These are phyloP conservation scores for Fraxinus excelsior DNA, from an alignment of 257 asterid species.

Conservation along the genomic window DNA sequence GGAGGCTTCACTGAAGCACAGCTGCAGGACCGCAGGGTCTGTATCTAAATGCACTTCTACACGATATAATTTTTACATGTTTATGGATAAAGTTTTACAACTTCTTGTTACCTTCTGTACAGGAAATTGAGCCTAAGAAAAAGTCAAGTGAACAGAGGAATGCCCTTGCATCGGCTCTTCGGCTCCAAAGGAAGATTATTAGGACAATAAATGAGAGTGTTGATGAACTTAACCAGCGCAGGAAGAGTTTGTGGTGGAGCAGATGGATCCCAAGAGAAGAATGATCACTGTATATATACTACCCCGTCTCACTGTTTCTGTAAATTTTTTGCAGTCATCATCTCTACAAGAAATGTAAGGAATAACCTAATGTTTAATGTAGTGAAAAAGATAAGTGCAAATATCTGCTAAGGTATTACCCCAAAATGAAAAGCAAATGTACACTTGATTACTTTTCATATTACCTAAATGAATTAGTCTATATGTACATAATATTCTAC, in stretches of 20 bases:
- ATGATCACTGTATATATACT: constrained; percentile 39
- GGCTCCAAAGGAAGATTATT: constrained; percentile 65
- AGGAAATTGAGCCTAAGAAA: constrained; percentile 75
- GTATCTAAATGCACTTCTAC: constrained; percentile 9
- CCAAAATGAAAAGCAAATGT: neutral
- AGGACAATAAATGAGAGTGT: constrained; percentile 67
- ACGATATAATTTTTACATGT: neutral
- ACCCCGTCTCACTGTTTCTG: constrained; percentile 15
- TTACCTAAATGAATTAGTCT: too few relatives aligned
- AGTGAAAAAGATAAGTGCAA: neutral
- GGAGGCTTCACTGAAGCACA: constrained; percentile 99
- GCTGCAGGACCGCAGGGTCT: constrained; percentile 77
- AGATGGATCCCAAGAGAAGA: constrained; percentile 92
- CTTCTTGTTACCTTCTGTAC: constrained; percentile 24
- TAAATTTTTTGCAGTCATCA: constrained; percentile 46
- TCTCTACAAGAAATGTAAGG: constrained; percentile 10
- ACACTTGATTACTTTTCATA: constrained; percentile 11
- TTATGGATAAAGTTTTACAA: neutral
- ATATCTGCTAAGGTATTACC: constrained; percentile 1
- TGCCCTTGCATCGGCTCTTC: constrained; percentile 85
- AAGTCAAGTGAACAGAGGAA: constrained; percentile 68
- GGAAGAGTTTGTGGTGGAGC: constrained; percentile 92
- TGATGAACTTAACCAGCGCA: constrained; percentile 57
- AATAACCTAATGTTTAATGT: constrained; percentile 13
- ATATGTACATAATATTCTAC: too few relatives aligned